These are phyloP conservation scores for Pharus latifolius DNA, from an alignment of 176 grass and related monocot genomes.

Conservation along the genomic window DNA sequence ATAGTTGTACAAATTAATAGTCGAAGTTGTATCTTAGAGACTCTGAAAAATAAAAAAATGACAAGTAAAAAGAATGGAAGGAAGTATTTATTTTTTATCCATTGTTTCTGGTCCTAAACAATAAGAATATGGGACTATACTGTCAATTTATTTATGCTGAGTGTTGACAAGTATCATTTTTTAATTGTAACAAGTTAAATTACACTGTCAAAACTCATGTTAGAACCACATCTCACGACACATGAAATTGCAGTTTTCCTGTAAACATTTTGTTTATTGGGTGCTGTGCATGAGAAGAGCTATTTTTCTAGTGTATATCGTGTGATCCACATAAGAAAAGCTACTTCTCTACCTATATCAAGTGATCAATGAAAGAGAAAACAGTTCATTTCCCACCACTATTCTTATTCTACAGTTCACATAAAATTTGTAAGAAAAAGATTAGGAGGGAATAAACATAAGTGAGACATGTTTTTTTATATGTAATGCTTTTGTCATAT, in stretches of 20 bases:
- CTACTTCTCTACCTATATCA: neutral
- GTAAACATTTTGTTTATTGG: neutral
- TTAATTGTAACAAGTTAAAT: neutral
- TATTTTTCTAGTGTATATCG: neutral
- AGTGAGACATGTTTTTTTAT: neutral
- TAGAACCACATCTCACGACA: neutral
- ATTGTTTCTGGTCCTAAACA: neutral
- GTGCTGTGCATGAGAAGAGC: neutral
- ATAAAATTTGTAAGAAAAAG: too few relatives aligned
- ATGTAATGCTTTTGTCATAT: neutral
- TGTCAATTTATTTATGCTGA: neutral
- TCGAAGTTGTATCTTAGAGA: too few relatives aligned
- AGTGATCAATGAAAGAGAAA: too few relatives aligned
- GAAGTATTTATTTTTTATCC: neutral
- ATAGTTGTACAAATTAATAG: too few relatives aligned
- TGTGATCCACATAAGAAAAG: neutral
- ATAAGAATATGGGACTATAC: neutral
- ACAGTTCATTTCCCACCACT: too few relatives aligned
- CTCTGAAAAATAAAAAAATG: too few relatives aligned
- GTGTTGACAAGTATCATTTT: neutral
- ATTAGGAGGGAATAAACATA: too few relatives aligned
- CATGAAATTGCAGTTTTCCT: constrained; percentile 3
- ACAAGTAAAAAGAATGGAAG: too few relatives aligned
- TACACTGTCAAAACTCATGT: neutral
- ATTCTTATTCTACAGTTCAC: neutral